A percentile compares a stretch with the other conserved stretches of the same genome.
These are phyloP conservation scores for Lasiosphaeria miniovina DNA, from an alignment of 495 filamentous ascomycete genomes.

Conservation along the genomic window DNA sequence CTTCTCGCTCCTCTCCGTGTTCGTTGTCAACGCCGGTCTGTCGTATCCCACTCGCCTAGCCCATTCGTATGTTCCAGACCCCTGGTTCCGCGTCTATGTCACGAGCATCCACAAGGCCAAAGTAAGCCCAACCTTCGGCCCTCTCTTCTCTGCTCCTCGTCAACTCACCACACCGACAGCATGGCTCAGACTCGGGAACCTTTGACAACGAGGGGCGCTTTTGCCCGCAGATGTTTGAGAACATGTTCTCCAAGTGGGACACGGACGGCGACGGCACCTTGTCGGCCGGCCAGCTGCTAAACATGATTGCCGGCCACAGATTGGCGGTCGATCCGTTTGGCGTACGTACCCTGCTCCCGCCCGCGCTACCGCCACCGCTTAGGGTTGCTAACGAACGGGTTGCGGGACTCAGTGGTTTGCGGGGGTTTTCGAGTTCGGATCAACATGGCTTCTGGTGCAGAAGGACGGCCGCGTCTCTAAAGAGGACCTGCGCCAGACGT, in stretches of 20 bases:
- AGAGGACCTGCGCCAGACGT: conserved; percentile 43
- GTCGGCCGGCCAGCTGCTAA: conserved; percentile 16
- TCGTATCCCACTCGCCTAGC: conserved; percentile 48
- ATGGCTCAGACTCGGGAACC: conserved; percentile 52
- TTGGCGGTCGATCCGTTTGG: conserved; percentile 26
- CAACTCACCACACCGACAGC: conserved; percentile 28
- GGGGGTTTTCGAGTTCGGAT: conserved; percentile 44
- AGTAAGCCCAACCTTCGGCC: not conserved
- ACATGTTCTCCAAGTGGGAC: conserved; percentile 56
- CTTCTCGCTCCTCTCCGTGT: conserved; percentile 40
- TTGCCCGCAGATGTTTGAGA: conserved; percentile 54
- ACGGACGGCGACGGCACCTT: conserved; percentile 20
- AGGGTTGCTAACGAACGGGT: not conserved
- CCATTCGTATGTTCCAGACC: conserved; percentile 41
- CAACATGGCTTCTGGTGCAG: conserved; percentile 48
- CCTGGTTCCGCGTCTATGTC: conserved; percentile 48
- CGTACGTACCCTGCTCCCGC: conserved; percentile 11
- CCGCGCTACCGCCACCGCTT: not conserved
- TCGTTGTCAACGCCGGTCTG: conserved; percentile 50
- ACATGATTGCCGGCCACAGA: conserved; percentile 20
- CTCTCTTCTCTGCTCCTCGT: not conserved
- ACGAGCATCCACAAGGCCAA: conserved; percentile 52
- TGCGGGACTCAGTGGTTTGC: conserved; percentile 19
- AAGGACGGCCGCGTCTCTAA: conserved; percentile 45
- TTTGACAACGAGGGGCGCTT: conserved; percentile 57